A percentile compares a stretch with the other conserved stretches of the same genome.
These are phyloP conservation scores for Andrographis paniculata DNA, from an alignment of 305 asterid genomes.

Conservation along the genomic window DNA sequence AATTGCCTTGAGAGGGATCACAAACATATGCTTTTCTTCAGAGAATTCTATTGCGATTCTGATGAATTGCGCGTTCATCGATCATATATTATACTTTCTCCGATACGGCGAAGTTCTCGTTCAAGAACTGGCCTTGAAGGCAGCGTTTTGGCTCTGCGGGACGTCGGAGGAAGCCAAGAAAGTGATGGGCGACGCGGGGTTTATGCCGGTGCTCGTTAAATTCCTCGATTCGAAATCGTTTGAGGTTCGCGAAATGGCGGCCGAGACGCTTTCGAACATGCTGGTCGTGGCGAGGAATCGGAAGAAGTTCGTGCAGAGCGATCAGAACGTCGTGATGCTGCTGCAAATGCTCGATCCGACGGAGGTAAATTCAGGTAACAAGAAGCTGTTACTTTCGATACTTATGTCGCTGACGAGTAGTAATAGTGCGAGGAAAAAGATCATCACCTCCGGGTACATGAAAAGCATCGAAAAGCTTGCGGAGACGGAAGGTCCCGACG, in stretches of 20 bases:
- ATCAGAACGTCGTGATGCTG: constrained; percentile 46
- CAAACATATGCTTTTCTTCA: constrained; percentile 44
- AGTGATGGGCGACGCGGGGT: constrained; percentile 84
- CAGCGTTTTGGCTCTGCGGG: constrained; percentile 76
- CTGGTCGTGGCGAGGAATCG: constrained; percentile 53
- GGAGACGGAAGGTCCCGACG: constrained; percentile 67
- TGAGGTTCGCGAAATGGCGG: constrained; percentile 69
- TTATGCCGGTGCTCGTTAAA: constrained; percentile 59
- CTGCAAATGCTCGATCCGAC: constrained; percentile 67
- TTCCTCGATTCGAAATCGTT: constrained; percentile 61
- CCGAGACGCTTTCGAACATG: constrained; percentile 63
- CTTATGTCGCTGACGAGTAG: constrained; percentile 61
- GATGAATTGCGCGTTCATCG: constrained; percentile 44
- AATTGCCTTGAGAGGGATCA: constrained; percentile 57
- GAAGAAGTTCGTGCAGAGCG: constrained; percentile 63
- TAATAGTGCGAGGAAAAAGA: constrained; percentile 79
- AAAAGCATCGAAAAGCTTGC: constrained; percentile 74
- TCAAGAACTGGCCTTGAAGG: constrained; percentile 72
- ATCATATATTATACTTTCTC: constrained; percentile 56
- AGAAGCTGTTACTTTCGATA: constrained; percentile 64
- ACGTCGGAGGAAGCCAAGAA: constrained; percentile 72
- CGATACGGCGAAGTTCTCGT: constrained; percentile 49
- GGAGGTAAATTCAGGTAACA: constrained; percentile 48
- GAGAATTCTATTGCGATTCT: constrained; percentile 28
- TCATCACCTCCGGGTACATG: constrained; percentile 54